Conservation (phyloP, 176 grass and related monocot species). For the Eleusine coracana region DNA sequence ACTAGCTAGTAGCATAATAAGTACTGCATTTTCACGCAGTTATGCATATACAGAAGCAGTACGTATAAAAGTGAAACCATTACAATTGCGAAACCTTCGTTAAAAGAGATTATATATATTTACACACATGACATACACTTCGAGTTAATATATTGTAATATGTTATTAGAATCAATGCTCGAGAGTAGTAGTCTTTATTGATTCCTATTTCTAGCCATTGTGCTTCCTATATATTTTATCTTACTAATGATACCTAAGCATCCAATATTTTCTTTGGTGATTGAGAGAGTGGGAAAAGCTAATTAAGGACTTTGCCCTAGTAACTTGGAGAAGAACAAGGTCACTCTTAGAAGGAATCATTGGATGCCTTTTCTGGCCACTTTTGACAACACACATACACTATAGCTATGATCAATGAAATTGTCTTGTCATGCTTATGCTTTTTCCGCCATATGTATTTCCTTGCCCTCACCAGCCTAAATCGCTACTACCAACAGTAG, state of each 20-base stretch:
- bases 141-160: too few species aligned
- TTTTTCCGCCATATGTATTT: constrained; percentile 48
- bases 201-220: constrained; percentile 32
- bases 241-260: constrained; percentile 20
- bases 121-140: too few species aligned
- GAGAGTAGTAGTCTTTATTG: too few species aligned
- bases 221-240: constrained; percentile 23
- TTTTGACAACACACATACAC: constrained; percentile 27
- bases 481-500: background rate
- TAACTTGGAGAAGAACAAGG: constrained; percentile 40
- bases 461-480: background rate
- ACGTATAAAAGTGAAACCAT: too few species aligned
- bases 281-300: constrained; percentile 39
- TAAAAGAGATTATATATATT: too few species aligned
- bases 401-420: constrained; percentile 6
- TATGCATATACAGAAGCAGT: too few species aligned
- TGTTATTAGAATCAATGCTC: too few species aligned
- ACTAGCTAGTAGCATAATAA: too few species aligned
- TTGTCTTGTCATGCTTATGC: constrained; percentile 48
- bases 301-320: constrained; percentile 19
- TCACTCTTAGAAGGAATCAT: constrained; percentile 46
- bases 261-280: constrained; percentile 28
- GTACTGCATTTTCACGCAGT: too few species aligned
- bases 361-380: constrained; percentile 53
- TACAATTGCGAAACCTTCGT: too few species aligned